A percentile compares a stretch with the other conserved stretches of the same genome.
Conservation (phyloP, 108 stramenopile genomes). For the Nannochloropsis salina region DNA sequence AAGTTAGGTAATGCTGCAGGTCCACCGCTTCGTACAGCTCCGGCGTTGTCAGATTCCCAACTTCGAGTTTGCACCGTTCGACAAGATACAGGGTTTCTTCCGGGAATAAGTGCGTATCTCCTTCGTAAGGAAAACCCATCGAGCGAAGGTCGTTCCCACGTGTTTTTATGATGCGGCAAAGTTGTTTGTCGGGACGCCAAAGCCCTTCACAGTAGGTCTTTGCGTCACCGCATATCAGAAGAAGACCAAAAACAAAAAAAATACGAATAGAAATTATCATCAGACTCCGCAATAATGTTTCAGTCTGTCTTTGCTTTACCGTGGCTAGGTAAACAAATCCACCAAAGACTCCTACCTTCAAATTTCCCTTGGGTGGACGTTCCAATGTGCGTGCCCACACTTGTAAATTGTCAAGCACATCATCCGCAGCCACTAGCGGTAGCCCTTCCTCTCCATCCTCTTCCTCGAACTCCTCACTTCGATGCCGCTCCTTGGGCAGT, state of each 20-base stretch:
- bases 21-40: constrained; percentile 13
- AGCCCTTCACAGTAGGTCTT: constrained; percentile 2
- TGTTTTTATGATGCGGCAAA: not conserved
- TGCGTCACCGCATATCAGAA: too few relatives aligned
- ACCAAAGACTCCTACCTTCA: not conserved
- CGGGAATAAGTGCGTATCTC: not conserved
- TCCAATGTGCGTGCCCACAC: not conserved
- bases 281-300: too few relatives aligned
- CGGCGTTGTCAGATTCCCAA: not conserved
- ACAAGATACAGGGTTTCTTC: constrained; percentile 17
- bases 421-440: constrained; percentile 8
- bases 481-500: not conserved
- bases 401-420: not conserved
- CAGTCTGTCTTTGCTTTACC: not conserved
- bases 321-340: not conserved
- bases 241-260: not conserved
- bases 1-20: not conserved
- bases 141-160: constrained; percentile 16
- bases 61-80: constrained; percentile 13
- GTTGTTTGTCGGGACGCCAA: constrained; percentile 12
- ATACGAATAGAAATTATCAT: not conserved
- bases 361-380: constrained; percentile 11
- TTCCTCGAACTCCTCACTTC: not conserved
- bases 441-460: not conserved
- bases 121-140: not conserved